phyloP scores from a whole-genome alignment of 2,329 filamentous ascomycete species.

The Plectosphaerella cucumerina region DNA sequence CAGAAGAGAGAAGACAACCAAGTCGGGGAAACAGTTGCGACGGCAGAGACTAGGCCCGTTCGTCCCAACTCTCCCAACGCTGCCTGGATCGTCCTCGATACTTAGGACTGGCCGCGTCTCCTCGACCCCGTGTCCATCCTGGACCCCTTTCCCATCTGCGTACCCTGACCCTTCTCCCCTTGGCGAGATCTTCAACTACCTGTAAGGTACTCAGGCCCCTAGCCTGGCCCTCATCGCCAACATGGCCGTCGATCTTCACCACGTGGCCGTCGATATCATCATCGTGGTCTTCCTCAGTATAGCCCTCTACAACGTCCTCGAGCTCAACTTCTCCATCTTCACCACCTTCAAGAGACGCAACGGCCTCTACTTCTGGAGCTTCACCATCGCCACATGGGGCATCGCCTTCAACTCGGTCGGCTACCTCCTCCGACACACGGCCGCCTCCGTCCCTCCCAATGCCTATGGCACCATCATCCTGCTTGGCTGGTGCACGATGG shows the following conservation, averaged over 20 bases:
- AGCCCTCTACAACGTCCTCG: slow-evolving; percentile 29
- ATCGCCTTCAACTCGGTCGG: slow-evolving; percentile 35
- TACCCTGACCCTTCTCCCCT: no score
- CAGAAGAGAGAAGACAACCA: no score
- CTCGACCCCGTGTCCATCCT: no score
- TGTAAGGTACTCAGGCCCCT: no score
- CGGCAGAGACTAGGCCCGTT: no score
- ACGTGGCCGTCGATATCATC: slow-evolving; percentile 1
- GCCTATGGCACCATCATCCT: slow-evolving; percentile 29
- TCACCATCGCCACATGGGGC: slow-evolving; percentile 27
- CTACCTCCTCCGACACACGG: slow-evolving; percentile 41
- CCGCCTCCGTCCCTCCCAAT: slow-evolving; percentile 25
- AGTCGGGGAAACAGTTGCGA: no score
- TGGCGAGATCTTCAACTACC: no score
- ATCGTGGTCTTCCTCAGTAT: slow-evolving; percentile 23
- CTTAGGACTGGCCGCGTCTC: no score
- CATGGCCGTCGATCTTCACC: background rate
- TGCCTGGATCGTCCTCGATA: no score
- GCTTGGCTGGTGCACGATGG: slow-evolving; percentile 44
- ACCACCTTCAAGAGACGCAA: slow-evolving; percentile 27
- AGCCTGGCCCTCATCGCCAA: no score
- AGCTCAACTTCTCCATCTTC: slow-evolving; percentile 30
- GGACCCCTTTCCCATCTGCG: no score
- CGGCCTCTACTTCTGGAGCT: slow-evolving; percentile 35
- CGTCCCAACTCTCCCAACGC: no score